These are phyloP conservation scores for Jacaranda mimosifolia DNA, from an alignment of 257 asterid species.

Conservation along the genomic window DNA sequence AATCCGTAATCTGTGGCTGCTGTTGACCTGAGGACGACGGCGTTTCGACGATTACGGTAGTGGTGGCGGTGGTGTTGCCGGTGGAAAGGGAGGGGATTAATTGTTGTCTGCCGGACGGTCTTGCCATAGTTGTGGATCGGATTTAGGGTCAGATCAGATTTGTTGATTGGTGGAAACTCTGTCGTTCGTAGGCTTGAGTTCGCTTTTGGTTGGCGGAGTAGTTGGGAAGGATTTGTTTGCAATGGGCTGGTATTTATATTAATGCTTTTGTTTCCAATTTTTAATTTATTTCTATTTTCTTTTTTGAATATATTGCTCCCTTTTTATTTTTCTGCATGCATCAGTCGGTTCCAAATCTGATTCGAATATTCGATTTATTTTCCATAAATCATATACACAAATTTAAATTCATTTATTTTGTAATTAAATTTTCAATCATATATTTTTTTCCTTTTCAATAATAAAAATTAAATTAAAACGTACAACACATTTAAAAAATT, in stretches of 20 bases:
- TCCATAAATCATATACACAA: too few species aligned
- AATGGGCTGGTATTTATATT: too few species aligned
- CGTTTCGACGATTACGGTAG: slow-evolving; percentile 42
- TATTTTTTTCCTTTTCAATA: too few species aligned
- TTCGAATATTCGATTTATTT: too few species aligned
- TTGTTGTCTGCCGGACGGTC: slow-evolving; percentile 36
- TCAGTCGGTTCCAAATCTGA: too few species aligned
- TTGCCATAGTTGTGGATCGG: slow-evolving; percentile 40
- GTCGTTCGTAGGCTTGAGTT: slow-evolving; percentile 24
- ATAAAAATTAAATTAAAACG: too few species aligned
- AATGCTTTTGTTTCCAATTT: background rate
- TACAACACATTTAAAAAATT: too few species aligned
- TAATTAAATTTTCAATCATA: too few species aligned
- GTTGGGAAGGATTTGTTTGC: slow-evolving; percentile 30
- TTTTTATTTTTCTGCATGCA: too few species aligned
- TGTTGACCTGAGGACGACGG: slow-evolving; percentile 42
- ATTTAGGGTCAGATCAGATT: slow-evolving; percentile 4
- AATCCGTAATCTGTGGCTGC: slow-evolving; percentile 43
- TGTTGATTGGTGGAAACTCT: slow-evolving; percentile 30
- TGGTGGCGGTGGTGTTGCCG: slow-evolving; percentile 25
- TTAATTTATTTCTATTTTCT: background rate
- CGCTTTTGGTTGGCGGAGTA: background rate
- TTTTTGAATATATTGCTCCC: background rate
- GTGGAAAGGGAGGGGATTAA: slow-evolving; percentile 30
- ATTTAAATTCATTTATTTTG: too few species aligned